A percentile compares a stretch with the other conserved stretches of the same genome.
Conservation (phyloP, 768 basidiomycete species). For the Pilatotrama ljubarskyi region DNA sequence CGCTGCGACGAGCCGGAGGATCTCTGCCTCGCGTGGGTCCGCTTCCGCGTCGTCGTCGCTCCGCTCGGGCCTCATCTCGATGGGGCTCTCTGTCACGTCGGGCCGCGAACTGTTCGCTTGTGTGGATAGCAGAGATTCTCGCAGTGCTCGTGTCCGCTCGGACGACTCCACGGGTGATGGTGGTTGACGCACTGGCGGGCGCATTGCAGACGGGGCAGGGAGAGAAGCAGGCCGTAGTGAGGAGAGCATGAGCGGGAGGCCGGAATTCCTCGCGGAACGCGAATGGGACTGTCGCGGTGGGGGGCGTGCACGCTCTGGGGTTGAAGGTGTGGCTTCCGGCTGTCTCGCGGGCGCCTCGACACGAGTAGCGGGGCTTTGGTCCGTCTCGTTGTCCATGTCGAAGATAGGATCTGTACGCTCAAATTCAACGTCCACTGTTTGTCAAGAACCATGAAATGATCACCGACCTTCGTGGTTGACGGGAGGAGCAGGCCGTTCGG, state of each 20-base stretch:
- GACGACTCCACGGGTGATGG: constrained; percentile 13
- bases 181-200: constrained; percentile 24
- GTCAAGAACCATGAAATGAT: not conserved
- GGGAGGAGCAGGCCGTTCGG: constrained; percentile 22
- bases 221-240: constrained; percentile 66
- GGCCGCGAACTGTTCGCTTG: constrained; percentile 17
- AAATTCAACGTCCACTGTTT: constrained; percentile 1
- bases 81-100: constrained; percentile 17
- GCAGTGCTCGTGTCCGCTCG: constrained; percentile 22
- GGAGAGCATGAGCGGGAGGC: constrained; percentile 57
- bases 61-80: constrained; percentile 17
- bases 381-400: constrained; percentile 59
- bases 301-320: constrained; percentile 27
- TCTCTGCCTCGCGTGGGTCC: constrained; percentile 50
- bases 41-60: constrained; percentile 16
- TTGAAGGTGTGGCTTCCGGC: constrained; percentile 1
- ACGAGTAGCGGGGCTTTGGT: constrained; percentile 33
- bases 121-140: constrained; percentile 19
- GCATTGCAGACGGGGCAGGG: constrained; percentile 64
- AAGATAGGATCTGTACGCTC: constrained; percentile 62
- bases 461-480: constrained; percentile 45
- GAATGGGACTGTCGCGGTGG: constrained; percentile 25
- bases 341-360: constrained; percentile 23
- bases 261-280: constrained; percentile 34
- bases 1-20: constrained; percentile 66